Conservation (phyloP, 306 rosid genomes). For the Herpetospermum pedunculosum region DNA sequence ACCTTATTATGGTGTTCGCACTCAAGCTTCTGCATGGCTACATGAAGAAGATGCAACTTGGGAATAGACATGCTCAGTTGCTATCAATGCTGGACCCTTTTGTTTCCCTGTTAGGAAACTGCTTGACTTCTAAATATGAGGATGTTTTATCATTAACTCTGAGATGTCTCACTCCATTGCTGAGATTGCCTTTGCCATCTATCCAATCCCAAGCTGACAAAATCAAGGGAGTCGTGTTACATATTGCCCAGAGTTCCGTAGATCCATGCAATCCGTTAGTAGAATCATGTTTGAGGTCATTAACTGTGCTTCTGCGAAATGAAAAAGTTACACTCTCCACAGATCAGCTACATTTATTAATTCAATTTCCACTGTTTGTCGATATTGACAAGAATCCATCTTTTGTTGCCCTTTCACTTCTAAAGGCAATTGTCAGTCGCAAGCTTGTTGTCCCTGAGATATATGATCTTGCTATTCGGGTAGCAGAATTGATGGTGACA, state of each 20-base stretch:
- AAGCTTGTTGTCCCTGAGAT: conserved; percentile 70
- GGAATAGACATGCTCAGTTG: conserved; percentile 25
- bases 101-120: conserved; percentile 40
- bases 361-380: conserved; percentile 71
- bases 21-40: conserved; percentile 61
- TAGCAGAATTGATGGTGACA: conserved; percentile 83
- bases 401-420: conserved; percentile 58
- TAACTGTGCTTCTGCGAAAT: conserved; percentile 66
- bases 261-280: conserved; percentile 56
- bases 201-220: conserved; percentile 58
- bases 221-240: conserved; percentile 52
- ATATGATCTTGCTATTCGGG: conserved; percentile 71
- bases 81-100: conserved; percentile 72
- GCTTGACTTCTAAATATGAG: conserved; percentile 73
- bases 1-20: conserved; percentile 72
- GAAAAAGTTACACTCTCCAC: conserved; percentile 55
- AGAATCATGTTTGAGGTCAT: conserved; percentile 64
- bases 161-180: conserved; percentile 60
- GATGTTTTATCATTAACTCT: conserved; percentile 70
- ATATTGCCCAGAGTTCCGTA: conserved; percentile 49
- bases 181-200: conserved; percentile 67
- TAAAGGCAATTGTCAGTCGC: conserved; percentile 70
- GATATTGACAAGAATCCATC: conserved; percentile 70
- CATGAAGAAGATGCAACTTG: conserved; percentile 44
- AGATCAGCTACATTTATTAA: conserved; percentile 50